These are phyloP conservation scores for Globisporangium cederbergense DNA, from an alignment of 352 stramenopile species.

Conservation along the genomic window DNA sequence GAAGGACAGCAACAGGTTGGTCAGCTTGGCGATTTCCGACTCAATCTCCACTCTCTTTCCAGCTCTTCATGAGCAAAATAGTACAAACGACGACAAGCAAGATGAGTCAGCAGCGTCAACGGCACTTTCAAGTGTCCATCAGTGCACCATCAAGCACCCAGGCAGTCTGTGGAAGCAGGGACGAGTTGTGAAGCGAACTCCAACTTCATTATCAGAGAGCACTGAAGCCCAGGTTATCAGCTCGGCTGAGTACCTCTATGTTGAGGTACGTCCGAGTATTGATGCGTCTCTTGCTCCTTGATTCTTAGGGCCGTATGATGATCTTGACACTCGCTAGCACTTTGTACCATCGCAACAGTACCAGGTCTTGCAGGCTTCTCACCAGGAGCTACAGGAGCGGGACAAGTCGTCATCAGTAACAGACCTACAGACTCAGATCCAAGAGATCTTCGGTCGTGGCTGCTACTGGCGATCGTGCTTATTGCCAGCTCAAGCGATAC, in stretches of 20 bases:
- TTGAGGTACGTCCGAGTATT: conserved; percentile 10
- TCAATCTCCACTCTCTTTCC: conserved; percentile 26
- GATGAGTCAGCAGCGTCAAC: not conserved
- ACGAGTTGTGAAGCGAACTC: conserved; percentile 2
- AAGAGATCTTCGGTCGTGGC: conserved; percentile 17
- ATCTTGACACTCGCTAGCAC: not conserved
- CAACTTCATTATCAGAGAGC: not conserved
- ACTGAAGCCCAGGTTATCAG: conserved; percentile 3
- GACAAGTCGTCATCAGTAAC: not conserved
- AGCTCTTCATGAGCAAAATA: not conserved
- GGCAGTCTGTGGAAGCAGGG: conserved; percentile 16
- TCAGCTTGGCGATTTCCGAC: conserved; percentile 33
- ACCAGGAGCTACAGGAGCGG: not conserved
- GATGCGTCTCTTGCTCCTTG: too few species aligned
- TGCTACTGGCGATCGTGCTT: conserved; percentile 43
- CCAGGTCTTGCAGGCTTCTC: conserved; percentile 6
- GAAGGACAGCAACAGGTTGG: conserved; percentile 9
- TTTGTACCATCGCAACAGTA: conserved; percentile 11
- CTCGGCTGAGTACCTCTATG: conserved; percentile 14
- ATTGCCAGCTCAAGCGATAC: not conserved
- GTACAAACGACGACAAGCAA: not conserved
- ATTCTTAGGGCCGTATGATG: not conserved
- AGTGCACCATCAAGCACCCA: conserved; percentile 33
- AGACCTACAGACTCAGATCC: conserved; percentile 4
- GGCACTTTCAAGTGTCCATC: not conserved